Conservation (phyloP, 1,284 basidiomycete species). For the Tetrapyrgos nigripes region DNA sequence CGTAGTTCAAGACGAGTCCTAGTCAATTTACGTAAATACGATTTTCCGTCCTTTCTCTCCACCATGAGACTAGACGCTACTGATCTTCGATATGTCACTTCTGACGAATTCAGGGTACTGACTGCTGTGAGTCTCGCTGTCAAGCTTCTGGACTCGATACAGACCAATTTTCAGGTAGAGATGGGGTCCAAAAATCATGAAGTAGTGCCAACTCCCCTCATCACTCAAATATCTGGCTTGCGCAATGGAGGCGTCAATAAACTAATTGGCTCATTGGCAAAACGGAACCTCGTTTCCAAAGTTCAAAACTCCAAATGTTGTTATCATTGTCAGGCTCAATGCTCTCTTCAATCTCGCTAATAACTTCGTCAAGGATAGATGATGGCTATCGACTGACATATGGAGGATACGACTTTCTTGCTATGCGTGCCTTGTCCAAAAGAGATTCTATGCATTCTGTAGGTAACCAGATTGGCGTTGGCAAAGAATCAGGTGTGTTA, state of each 20-base stretch:
- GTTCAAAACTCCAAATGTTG: conserved; percentile 93
- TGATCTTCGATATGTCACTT: conserved; percentile 91
- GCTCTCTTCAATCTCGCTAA: conserved; percentile 2
- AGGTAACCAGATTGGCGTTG: conserved; percentile 97
- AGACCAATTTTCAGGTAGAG: conserved; percentile 71
- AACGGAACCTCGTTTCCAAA: conserved; percentile 88
- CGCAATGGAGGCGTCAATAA: conserved; percentile 95
- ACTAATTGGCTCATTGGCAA: conserved; percentile 87
- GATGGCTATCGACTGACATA: conserved; percentile 98
- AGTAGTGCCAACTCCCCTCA: conserved; percentile 88
- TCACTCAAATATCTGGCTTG: conserved; percentile 91
- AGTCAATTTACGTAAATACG: background rate
- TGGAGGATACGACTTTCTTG: conserved; percentile 96
- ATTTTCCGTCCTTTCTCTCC: background rate
- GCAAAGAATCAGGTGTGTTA: conserved; percentile 89
- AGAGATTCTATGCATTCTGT: conserved; percentile 87
- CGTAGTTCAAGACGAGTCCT: background rate
- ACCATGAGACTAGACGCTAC: conserved; percentile 94
- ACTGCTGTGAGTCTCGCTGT: conserved; percentile 72
- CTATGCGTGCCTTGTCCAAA: conserved; percentile 92
- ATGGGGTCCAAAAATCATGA: conserved; percentile 99
- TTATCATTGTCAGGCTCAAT: conserved; percentile 3
- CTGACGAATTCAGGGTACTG: conserved; percentile 94
- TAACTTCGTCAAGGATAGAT: conserved; percentile 56
- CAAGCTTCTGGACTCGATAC: conserved; percentile 5